Conservation (phyloP, 2,329 filamentous ascomycete species). For the Epichloe glyceriae region DNA sequence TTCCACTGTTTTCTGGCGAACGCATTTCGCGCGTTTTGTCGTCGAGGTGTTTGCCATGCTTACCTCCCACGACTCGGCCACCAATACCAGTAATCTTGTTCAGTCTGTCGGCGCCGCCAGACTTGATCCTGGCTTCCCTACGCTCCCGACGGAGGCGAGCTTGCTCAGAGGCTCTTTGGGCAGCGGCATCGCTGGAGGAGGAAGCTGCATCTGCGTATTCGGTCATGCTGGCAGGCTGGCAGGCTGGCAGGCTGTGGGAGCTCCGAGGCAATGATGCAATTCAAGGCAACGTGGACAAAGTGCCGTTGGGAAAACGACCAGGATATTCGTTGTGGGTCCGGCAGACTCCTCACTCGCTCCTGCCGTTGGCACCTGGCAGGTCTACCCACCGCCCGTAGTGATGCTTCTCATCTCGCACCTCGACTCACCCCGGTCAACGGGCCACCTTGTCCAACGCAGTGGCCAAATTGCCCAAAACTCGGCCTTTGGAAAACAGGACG, state of each 20-base stretch:
- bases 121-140: constrained; percentile 65
- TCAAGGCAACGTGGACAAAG: not conserved
- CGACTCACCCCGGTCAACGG: no score
- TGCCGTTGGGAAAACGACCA: not conserved
- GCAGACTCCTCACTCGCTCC: no score
- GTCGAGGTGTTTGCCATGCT: not conserved
- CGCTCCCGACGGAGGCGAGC: constrained; percentile 66
- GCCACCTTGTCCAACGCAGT: no score
- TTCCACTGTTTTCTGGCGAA: not conserved
- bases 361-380: no score
- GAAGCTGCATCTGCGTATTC: constrained; percentile 17
- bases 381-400: no score
- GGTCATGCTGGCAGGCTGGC: constrained; percentile 21
- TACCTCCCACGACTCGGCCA: constrained; percentile 23
- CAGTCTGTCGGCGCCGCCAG: constrained; percentile 55
- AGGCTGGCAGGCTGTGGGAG: not conserved
- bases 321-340: no score
- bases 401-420: no score
- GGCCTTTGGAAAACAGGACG: no score
- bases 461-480: no score
- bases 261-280: not conserved
- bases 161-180: constrained; percentile 46
- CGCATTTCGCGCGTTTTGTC: not conserved
- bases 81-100: constrained; percentile 64
- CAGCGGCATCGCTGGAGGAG: constrained; percentile 25